Evolutionary conservation across 164 flowering plant species (phyloP).

Genomic region (Vitis vinifera): DNA sequence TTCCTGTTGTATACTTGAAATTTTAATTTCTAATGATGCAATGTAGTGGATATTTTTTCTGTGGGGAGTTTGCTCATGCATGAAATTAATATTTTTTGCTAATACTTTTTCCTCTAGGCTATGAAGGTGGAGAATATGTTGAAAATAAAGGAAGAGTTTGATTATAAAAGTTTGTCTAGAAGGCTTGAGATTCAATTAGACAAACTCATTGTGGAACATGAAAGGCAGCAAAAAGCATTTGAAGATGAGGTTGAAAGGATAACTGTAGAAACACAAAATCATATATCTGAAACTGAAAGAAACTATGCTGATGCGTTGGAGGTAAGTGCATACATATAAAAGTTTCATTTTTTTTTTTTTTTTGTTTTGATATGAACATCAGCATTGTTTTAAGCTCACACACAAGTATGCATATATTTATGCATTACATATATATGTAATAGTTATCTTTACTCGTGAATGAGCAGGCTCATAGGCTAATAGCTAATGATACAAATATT

Average conservation of each 20-base stretch:
- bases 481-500: background rate
- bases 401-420: background rate
- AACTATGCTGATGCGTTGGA: slow-evolving; percentile 69
- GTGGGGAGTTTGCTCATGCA: background rate
- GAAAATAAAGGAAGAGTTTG: slow-evolving; percentile 94
- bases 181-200: slow-evolving; percentile 84
- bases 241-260: slow-evolving; percentile 71
- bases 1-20: too few relatives aligned
- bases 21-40: too few relatives aligned
- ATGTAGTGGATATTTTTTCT: too few relatives aligned
- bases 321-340: slow-evolving; percentile 38
- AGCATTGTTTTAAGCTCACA: too few relatives aligned
- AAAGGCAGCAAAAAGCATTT: slow-evolving; percentile 80
- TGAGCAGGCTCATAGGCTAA: background rate
- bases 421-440: too few relatives aligned
- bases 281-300: slow-evolving; percentile 64
- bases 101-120: slow-evolving; percentile 47
- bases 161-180: slow-evolving; percentile 90
- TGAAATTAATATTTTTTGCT: slow-evolving; percentile 3
- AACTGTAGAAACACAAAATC: slow-evolving; percentile 54
- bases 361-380: background rate
- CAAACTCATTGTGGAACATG: slow-evolving; percentile 79
- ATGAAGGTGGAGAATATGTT: slow-evolving; percentile 99
- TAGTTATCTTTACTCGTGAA: background rate
- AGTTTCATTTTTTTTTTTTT: background rate